Conservation (phyloP, 1,284 basidiomycete species). For the Rhodotorula mucilaginosa region DNA sequence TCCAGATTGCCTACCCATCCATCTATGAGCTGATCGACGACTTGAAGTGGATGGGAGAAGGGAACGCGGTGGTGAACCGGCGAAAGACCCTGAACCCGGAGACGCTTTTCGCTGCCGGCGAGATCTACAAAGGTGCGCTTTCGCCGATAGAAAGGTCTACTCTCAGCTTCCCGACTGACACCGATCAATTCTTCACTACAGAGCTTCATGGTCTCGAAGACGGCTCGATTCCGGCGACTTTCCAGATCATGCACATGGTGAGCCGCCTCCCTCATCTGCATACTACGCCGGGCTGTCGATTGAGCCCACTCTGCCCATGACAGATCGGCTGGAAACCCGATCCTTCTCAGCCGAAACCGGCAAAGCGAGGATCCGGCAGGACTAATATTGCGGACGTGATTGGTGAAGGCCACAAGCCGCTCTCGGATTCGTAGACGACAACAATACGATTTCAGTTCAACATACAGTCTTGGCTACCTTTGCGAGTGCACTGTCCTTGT, state of each 20-base stretch:
- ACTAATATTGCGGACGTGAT: slow-evolving; percentile 70
- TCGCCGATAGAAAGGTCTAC: too few relatives aligned
- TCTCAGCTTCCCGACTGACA: neutral
- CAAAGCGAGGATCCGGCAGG: slow-evolving; percentile 79
- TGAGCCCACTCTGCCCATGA: neutral
- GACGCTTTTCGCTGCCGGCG: slow-evolving; percentile 82
- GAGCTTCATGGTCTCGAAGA: slow-evolving; percentile 81
- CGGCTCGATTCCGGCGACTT: slow-evolving; percentile 86
- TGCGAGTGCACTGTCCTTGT: slow-evolving; percentile 6
- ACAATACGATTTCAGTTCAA: neutral
- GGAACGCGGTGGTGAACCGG: slow-evolving; percentile 66
- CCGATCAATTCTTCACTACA: slow-evolving; percentile 47
- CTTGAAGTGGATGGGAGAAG: slow-evolving; percentile 92
- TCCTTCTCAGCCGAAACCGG: slow-evolving; percentile 75
- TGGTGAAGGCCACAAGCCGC: slow-evolving; percentile 23
- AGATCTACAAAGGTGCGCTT: slow-evolving; percentile 79
- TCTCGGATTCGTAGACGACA: neutral
- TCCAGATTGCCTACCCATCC: slow-evolving; percentile 84
- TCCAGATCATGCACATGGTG: slow-evolving; percentile 92
- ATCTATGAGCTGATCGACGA: slow-evolving; percentile 97
- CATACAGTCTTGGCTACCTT: slow-evolving; percentile 21
- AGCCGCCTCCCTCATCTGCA: slow-evolving; percentile 6
- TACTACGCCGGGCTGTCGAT: neutral
- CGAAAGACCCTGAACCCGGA: slow-evolving; percentile 73
- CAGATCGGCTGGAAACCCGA: slow-evolving; percentile 99